Percentiles rank a stretch among this genome's conserved stretches.
Conservation (phyloP, 2,329 filamentous ascomycete genomes). For the Trichoderma arundinaceum region DNA sequence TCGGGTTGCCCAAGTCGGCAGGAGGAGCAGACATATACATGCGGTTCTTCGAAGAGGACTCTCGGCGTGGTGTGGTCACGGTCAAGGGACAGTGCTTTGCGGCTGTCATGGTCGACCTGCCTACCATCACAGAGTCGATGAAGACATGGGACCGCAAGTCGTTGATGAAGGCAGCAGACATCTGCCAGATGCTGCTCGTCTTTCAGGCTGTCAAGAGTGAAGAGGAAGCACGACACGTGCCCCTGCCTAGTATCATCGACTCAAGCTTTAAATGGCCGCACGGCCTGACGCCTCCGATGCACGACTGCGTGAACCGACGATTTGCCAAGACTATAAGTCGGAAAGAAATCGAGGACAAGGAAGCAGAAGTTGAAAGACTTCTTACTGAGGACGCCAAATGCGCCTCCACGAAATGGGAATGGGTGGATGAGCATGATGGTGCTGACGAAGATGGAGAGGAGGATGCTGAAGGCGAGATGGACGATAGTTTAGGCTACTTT, state of each 20-base stretch:
- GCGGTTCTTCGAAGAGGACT: conserved; percentile 77
- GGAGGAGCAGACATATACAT: conserved; percentile 80
- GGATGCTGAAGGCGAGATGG: conserved; percentile 57
- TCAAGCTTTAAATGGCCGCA: conserved; percentile 77
- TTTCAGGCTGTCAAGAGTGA: conserved; percentile 71
- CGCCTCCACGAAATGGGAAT: conserved; percentile 65
- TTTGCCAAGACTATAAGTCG: conserved; percentile 84
- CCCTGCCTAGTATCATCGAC: conserved; percentile 75
- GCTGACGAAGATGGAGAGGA: conserved; percentile 55
- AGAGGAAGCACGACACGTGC: conserved; percentile 66
- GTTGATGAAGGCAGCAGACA: conserved; percentile 87
- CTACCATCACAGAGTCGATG: conserved; percentile 87
- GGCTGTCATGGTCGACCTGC: conserved; percentile 79
- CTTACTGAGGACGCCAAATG: conserved; percentile 71
- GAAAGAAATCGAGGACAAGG: conserved; percentile 83
- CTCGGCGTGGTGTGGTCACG: conserved; percentile 73
- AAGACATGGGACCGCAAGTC: conserved; percentile 90
- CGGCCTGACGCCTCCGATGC: conserved; percentile 86
- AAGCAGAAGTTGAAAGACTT: conserved; percentile 76
- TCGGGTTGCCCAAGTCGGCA: conserved; percentile 67
- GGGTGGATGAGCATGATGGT: conserved; percentile 60
- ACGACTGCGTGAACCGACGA: conserved; percentile 79
- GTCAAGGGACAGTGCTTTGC: conserved; percentile 76
- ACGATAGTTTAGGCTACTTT: conserved; percentile 52
- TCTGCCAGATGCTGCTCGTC: conserved; percentile 87